Conservation (phyloP, 805 yeast species). For the Yarrowia osloensis region DNA sequence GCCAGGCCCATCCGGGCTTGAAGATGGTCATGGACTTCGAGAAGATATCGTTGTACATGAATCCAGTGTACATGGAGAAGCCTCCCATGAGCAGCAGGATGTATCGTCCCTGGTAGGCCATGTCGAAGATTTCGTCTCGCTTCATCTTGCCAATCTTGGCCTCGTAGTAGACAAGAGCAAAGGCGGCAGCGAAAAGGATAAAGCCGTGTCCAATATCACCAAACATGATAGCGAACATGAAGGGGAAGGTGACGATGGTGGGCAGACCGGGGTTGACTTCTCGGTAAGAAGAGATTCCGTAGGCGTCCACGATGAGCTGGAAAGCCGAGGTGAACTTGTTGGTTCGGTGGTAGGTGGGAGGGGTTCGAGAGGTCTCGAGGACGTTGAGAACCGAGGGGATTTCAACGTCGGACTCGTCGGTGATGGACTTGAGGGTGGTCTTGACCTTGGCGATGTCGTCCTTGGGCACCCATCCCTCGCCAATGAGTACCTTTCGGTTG, state of each 20-base stretch:
- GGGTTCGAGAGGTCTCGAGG: constrained; percentile 76
- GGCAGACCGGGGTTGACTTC: constrained; percentile 97
- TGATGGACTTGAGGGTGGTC: constrained; percentile 62
- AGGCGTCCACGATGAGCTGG: constrained; percentile 92
- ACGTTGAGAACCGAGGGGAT: constrained; percentile 53
- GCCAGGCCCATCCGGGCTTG: constrained; percentile 93
- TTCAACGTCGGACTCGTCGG: constrained; percentile 51
- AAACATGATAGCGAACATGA: constrained; percentile 98
- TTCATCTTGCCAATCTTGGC: constrained; percentile 63
- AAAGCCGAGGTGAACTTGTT: constrained; percentile 92
- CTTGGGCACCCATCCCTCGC: constrained; percentile 96
- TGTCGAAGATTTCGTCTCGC: constrained; percentile 91
- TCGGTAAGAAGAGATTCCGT: constrained; percentile 88
- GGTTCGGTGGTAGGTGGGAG: constrained; percentile 94
- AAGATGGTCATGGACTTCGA: constrained; percentile 88
- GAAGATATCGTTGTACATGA: constrained; percentile 90
- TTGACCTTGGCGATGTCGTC: constrained; percentile 70
- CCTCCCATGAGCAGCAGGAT: constrained; percentile 88
- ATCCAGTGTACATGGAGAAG: constrained; percentile 94
- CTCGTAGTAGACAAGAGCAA: constrained; percentile 72
- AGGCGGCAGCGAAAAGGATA: constrained; percentile 72
- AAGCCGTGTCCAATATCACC: constrained; percentile 98
- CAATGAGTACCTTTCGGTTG: constrained; percentile 80
- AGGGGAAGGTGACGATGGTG: constrained; percentile 93
- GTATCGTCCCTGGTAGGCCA: constrained; percentile 94